These are phyloP conservation scores for Rosa chinensis DNA, from an alignment of 306 rosid species.

Conservation along the genomic window DNA sequence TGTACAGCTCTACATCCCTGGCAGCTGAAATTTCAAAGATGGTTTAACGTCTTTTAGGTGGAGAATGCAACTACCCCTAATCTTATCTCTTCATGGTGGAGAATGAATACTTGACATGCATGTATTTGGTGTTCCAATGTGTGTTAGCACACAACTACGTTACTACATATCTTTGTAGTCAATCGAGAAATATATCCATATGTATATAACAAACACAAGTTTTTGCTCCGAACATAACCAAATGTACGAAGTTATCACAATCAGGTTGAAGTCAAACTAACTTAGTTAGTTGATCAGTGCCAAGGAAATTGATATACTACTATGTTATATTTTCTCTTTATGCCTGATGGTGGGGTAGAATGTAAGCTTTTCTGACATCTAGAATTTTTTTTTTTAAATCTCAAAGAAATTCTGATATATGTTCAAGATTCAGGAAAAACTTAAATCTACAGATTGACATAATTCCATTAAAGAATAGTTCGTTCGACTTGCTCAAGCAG, in stretches of 20 bases:
- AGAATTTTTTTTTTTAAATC: background rate
- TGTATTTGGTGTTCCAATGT: background rate
- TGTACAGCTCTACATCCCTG: slow-evolving; percentile 1
- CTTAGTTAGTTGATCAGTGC: slow-evolving; percentile 3
- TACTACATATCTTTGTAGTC: background rate
- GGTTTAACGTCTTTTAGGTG: background rate
- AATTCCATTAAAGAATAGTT: slow-evolving; percentile 41
- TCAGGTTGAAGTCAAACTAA: background rate
- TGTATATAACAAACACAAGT: background rate
- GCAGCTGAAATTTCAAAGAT: slow-evolving; percentile 12
- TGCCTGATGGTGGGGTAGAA: slow-evolving; percentile 7
- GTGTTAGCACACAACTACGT: background rate
- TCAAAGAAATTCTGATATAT: background rate
- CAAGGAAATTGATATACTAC: background rate
- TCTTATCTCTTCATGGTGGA: background rate
- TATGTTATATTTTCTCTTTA: background rate
- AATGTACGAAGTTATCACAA: background rate
- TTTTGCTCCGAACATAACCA: background rate
- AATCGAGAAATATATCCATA: background rate
- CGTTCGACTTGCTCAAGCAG: slow-evolving; percentile 29
- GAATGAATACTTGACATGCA: background rate
- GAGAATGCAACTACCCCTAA: background rate
- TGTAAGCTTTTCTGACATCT: slow-evolving; percentile 1
- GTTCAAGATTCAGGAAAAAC: background rate
- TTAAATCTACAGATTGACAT: slow-evolving; percentile 1